Percentiles rank a stretch among this genome's conserved stretches.
Conservation (phyloP, 768 basidiomycete species). For the Amanita subjunquillea region DNA sequence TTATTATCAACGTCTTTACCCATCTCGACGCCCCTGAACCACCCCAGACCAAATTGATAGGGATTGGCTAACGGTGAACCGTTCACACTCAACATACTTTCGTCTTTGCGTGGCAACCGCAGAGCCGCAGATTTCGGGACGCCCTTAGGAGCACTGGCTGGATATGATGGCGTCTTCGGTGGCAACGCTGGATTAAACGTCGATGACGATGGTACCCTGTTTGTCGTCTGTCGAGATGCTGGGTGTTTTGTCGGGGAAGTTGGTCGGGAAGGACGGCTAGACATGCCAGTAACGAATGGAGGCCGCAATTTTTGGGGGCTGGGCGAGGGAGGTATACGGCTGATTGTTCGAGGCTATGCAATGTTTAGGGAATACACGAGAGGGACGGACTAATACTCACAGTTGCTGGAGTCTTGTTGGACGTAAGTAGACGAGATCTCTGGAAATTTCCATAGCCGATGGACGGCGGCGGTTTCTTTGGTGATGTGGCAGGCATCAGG, state of each 20-base stretch:
- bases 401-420: conserved; percentile 31
- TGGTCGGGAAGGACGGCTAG: conserved; percentile 29
- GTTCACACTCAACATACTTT: conserved; percentile 72
- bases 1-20: conserved; percentile 23
- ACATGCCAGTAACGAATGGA: conserved; percentile 28
- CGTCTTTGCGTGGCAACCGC: conserved; percentile 63
- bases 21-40: conserved; percentile 39
- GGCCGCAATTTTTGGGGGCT: conserved; percentile 38
- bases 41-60: conserved; percentile 52
- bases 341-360: conserved; percentile 21
- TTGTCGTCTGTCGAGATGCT: conserved; percentile 18
- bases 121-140: conserved; percentile 27
- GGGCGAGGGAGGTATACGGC: conserved; percentile 27
- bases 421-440: conserved; percentile 28
- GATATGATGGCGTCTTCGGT: conserved; percentile 44
- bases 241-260: conserved; percentile 42
- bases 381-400: conserved; percentile 15
- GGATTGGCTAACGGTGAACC: conserved; percentile 79
- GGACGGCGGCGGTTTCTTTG: conserved; percentile 40
- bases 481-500: conserved; percentile 38
- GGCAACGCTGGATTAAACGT: conserved; percentile 67
- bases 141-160: conserved; percentile 16
- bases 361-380: neutral
- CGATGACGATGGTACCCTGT: conserved; percentile 46
- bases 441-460: conserved; percentile 46